Conservation (phyloP, 768 basidiomycete genomes). For the Lentinula aciculospora region DNA sequence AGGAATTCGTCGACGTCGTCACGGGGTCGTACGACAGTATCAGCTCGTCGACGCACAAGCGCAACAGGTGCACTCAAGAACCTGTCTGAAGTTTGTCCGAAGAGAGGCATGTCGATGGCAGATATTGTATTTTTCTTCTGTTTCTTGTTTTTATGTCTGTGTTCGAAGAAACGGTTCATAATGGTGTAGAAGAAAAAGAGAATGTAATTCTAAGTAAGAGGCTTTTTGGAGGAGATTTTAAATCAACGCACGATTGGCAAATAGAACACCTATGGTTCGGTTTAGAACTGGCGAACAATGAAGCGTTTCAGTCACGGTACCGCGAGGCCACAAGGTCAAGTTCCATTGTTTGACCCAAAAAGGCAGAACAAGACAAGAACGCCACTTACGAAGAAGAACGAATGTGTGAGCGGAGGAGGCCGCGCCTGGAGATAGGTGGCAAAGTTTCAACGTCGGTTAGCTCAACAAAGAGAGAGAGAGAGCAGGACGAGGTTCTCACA, state of each 20-base stretch:
- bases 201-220: conserved; percentile 25
- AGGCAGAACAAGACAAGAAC: background rate
- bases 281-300: conserved; percentile 22
- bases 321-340: conserved; percentile 1
- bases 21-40: conserved; percentile 19
- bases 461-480: conserved; percentile 13
- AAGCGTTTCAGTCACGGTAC: conserved; percentile 11
- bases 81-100: conserved; percentile 31
- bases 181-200: conserved; percentile 14
- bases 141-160: conserved; percentile 38
- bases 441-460: conserved; percentile 1
- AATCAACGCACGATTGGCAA: background rate
- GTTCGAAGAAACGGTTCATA: conserved; percentile 13
- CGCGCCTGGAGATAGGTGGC: conserved; percentile 41
- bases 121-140: conserved; percentile 25
- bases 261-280: background rate
- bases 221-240: background rate
- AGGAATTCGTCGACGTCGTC: conserved; percentile 63
- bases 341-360: background rate
- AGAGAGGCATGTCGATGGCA: conserved; percentile 49
- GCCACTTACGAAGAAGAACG: conserved; percentile 49
- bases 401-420: conserved; percentile 66
- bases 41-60: conserved; percentile 25
- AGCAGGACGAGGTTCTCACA: conserved; percentile 22
- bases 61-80: conserved; percentile 40